phyloP scores from a whole-genome alignment of 108 stramenopile species.

The Mediolabrus comicus region DNA sequence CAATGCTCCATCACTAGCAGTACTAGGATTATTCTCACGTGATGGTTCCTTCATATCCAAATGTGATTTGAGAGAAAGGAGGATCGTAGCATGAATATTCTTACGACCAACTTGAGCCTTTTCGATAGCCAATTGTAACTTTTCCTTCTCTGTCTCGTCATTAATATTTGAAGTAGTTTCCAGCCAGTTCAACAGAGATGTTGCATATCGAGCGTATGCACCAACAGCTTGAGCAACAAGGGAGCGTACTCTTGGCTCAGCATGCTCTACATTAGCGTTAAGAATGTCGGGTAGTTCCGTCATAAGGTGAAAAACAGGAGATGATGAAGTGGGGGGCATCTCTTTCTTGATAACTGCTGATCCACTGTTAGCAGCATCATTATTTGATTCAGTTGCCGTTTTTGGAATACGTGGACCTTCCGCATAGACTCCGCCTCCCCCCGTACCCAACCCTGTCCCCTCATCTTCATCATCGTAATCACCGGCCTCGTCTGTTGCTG shows the following conservation, averaged over 20 bases:
- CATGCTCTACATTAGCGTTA: slow-evolving; percentile 68
- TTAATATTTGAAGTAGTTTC: background rate
- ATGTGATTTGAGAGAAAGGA: slow-evolving; percentile 16
- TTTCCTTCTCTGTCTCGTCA: slow-evolving; percentile 6
- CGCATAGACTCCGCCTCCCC: slow-evolving; percentile 59
- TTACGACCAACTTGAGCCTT: slow-evolving; percentile 16
- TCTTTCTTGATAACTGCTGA: background rate
- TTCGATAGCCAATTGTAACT: slow-evolving; percentile 25
- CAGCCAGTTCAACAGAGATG: slow-evolving; percentile 36
- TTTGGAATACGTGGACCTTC: slow-evolving; percentile 83
- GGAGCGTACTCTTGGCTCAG: slow-evolving; percentile 79
- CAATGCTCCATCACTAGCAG: slow-evolving; percentile 77
- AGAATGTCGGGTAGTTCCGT: slow-evolving; percentile 48
- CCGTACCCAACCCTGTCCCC: slow-evolving; percentile 12
- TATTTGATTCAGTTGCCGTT: background rate
- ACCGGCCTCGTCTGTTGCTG: background rate
- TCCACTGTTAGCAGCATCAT: background rate
- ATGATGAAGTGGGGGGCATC: slow-evolving; percentile 3
- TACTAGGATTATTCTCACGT: slow-evolving; percentile 6
- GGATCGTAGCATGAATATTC: slow-evolving; percentile 13
- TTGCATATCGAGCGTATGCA: slow-evolving; percentile 54
- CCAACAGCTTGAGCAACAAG: slow-evolving; percentile 81
- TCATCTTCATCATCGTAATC: slow-evolving; percentile 15
- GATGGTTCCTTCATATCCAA: slow-evolving; percentile 21
- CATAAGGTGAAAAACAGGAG: slow-evolving; percentile 43